Conservation (phyloP, 306 rosid genomes). For the Ormosia emarginata region DNA sequence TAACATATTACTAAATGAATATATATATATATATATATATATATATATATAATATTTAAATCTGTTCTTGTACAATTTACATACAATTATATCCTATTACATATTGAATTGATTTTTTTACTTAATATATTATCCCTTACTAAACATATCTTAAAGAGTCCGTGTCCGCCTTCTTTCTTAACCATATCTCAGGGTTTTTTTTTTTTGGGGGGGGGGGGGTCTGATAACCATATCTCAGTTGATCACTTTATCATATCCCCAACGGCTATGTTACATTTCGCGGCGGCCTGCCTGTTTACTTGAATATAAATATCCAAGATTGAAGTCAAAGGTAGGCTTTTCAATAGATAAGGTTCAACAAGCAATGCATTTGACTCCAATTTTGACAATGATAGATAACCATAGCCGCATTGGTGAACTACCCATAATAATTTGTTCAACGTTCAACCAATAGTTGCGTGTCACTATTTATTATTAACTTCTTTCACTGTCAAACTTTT, state of each 20-base stretch:
- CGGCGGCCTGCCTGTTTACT: not conserved
- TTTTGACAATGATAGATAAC: not conserved
- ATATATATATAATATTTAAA: no score
- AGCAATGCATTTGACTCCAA: not conserved
- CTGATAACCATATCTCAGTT: not conserved
- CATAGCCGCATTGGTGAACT: not conserved
- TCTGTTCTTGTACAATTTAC: no score
- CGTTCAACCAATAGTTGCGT: not conserved
- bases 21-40: no score
- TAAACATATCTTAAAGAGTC: no score
- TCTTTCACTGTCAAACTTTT: not conserved
- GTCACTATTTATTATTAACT: not conserved
- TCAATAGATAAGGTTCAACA: not conserved
- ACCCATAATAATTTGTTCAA: not conserved
- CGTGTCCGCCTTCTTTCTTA: not conserved
- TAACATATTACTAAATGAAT: no score
- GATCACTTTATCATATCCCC: not conserved
- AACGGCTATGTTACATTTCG: not conserved
- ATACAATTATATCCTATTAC: no score
- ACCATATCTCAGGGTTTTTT: not conserved
- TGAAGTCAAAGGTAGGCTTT: not conserved
- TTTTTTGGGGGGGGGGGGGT: no score
- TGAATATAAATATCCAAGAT: not conserved
- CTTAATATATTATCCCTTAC: no score
- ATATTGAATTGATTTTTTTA: no score